Percentiles rank a stretch among this genome's conserved stretches.
phyloP scores from a whole-genome alignment of 2,329 filamentous ascomycete species.

The Penicillium frequentans region DNA sequence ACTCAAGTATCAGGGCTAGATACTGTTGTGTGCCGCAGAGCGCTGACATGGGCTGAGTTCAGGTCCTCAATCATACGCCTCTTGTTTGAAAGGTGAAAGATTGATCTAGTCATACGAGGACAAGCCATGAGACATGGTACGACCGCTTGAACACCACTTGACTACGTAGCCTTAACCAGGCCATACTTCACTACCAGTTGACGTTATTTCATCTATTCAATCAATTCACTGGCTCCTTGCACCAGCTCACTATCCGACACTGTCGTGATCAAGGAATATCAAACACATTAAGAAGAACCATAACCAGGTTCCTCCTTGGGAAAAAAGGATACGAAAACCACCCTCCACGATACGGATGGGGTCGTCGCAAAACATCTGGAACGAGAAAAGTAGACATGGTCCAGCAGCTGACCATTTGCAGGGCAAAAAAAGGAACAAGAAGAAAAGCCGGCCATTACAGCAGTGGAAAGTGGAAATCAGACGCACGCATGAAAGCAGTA shows the following conservation, averaged over 20 bases:
- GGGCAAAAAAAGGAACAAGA: conserved; percentile 8
- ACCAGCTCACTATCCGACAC: conserved; percentile 2
- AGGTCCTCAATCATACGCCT: background rate
- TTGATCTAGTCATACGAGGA: background rate
- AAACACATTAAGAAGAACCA: conserved; percentile 1
- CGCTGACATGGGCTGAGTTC: background rate
- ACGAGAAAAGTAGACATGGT: conserved; percentile 4
- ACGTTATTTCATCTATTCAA: conserved; percentile 15
- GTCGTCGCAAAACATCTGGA: background rate
- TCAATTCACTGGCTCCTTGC: conserved; percentile 13
- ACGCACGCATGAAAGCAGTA: background rate
- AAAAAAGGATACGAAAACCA: conserved; percentile 1
- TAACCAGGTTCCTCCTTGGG: background rate
- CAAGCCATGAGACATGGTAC: background rate
- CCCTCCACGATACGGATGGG: background rate
- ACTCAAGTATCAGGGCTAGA: too few species aligned
- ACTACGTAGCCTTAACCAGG: background rate
- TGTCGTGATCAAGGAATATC: conserved; percentile 2
- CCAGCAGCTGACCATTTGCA: background rate
- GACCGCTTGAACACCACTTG: too few species aligned
- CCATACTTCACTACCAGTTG: background rate
- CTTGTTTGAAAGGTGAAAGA: background rate
- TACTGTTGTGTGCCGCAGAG: too few species aligned
- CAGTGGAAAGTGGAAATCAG: conserved; percentile 17
- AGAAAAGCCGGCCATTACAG: conserved; percentile 20